Evolutionary conservation across 495 filamentous ascomycete genomes (phyloP).

Genomic region (Penicillium longicatenatum): DNA sequence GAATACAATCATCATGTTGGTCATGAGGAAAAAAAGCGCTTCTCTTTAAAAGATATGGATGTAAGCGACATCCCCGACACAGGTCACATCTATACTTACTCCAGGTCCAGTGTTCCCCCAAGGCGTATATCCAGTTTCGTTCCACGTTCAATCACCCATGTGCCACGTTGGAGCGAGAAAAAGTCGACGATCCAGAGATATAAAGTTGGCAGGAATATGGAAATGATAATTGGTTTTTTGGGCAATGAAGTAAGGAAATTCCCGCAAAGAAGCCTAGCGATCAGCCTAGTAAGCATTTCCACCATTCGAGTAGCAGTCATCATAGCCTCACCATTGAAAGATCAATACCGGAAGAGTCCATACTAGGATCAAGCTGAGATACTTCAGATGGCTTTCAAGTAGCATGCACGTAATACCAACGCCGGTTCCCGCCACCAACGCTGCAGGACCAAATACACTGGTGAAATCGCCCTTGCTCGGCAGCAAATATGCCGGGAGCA

Average conservation of each 20-base stretch:
- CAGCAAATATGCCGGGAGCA: slow-evolving; percentile 56
- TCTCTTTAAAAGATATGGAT: slow-evolving; percentile 6
- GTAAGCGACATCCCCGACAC: background rate
- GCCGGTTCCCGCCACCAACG: background rate
- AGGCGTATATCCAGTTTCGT: slow-evolving; percentile 61
- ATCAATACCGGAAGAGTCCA: slow-evolving; percentile 67
- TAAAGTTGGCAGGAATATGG: slow-evolving; percentile 61
- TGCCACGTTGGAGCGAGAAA: slow-evolving; percentile 59
- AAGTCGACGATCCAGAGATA: slow-evolving; percentile 71
- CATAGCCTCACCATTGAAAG: slow-evolving; percentile 54
- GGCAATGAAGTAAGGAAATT: slow-evolving; percentile 58
- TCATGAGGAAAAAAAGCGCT: slow-evolving; percentile 66
- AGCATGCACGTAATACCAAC: background rate
- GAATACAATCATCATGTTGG: slow-evolving; percentile 64
- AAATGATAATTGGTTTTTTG: slow-evolving; percentile 47
- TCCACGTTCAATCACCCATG: slow-evolving; percentile 63
- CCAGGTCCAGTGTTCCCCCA: slow-evolving; percentile 64
- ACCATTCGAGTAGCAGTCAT: background rate
- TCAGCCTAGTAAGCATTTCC: background rate
- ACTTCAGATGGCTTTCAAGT: slow-evolving; percentile 35
- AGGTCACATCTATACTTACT: slow-evolving; percentile 43
- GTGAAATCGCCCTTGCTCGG: slow-evolving; percentile 15
- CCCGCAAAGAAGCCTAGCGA: background rate
- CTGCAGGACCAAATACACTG: background rate
- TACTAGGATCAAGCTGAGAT: slow-evolving; percentile 65